A percentile compares a stretch with the other conserved stretches of the same genome.
phyloP scores from a whole-genome alignment of 129 eudicot species.

The Ambrosia artemisiifolia region DNA sequence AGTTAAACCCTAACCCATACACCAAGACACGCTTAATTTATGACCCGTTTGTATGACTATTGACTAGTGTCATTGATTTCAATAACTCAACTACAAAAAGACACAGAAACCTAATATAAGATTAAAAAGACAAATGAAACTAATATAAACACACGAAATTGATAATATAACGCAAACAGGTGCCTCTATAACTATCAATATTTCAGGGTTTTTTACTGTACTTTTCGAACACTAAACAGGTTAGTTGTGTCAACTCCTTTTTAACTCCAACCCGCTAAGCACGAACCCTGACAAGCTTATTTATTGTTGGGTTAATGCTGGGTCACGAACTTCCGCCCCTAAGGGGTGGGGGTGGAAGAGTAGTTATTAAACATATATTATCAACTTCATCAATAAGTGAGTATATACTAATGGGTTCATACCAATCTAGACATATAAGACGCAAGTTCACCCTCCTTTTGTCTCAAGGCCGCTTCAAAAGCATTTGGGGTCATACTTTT shows the following conservation, averaged over 20 bases:
- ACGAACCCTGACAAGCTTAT: background rate
- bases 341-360: background rate
- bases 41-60: background rate
- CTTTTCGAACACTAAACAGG: background rate
- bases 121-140: background rate
- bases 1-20: background rate
- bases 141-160: background rate
- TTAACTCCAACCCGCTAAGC: background rate
- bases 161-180: background rate
- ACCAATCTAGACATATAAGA: conserved; percentile 95
- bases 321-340: background rate
- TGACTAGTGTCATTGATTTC: conserved; percentile 9
- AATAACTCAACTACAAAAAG: background rate
- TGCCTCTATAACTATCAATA: background rate
- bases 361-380: background rate
- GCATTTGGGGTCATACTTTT: conserved; percentile 71
- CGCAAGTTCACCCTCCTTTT: conserved; percentile 96
- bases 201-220: background rate
- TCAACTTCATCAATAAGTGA: conserved; percentile 9
- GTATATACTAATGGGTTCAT: conserved; percentile 21
- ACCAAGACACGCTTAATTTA: background rate
- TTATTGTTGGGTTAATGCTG: background rate
- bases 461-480: conserved; percentile 82
- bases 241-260: background rate
- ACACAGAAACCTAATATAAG: background rate